phyloP scores from a whole-genome alignment of 345 rosid genomes.

The Microthlaspi erraticum region DNA sequence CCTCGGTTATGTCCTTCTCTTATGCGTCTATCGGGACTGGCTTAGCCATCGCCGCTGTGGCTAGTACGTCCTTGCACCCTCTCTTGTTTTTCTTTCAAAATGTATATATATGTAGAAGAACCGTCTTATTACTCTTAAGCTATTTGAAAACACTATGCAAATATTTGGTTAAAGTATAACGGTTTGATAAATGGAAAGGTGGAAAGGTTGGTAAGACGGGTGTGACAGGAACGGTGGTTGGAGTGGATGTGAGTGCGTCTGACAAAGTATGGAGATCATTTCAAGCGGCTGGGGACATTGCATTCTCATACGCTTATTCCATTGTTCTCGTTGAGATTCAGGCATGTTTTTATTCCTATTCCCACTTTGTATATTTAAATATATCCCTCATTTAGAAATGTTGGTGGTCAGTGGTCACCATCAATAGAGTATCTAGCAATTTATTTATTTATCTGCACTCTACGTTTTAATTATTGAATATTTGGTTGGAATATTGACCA shows the following conservation, averaged over 20 bases:
- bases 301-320: slow-evolving; percentile 85
- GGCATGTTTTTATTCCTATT: slow-evolving; percentile 45
- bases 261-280: slow-evolving; percentile 79
- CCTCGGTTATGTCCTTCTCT: slow-evolving; percentile 88
- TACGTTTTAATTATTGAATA: no score
- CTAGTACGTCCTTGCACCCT: slow-evolving; percentile 30
- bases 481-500: not conserved
- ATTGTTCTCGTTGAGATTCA: slow-evolving; percentile 82
- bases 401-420: not conserved
- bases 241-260: slow-evolving; percentile 66
- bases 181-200: slow-evolving; percentile 29
- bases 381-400: not conserved
- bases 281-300: slow-evolving; percentile 83
- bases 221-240: slow-evolving; percentile 62
- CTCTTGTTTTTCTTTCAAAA: not conserved
- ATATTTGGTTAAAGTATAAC: no score
- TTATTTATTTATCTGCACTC: not conserved
- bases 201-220: slow-evolving; percentile 54
- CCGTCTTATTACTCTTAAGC: no score
- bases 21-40: slow-evolving; percentile 81
- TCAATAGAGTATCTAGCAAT: not conserved
- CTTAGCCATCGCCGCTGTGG: slow-evolving; percentile 62
- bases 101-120: not conserved
- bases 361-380: no score
- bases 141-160: no score